Evolutionary conservation across 1,284 basidiomycete species (phyloP), one percentile per base, ranked within the genome.

Genomic region (Dichomitus squalens): DNA sequence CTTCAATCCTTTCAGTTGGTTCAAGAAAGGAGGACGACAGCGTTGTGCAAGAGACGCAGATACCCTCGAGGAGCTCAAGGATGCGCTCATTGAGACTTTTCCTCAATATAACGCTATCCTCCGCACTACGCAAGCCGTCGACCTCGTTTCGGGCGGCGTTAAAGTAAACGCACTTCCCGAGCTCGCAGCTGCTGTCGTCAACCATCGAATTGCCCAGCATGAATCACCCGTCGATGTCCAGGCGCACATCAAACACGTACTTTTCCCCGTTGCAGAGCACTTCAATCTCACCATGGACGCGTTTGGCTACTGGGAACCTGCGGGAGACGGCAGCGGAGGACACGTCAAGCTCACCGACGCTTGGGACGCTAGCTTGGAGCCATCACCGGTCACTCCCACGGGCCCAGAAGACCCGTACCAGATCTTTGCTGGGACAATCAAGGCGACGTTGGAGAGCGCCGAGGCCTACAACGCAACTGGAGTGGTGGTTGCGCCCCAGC

Each of bases 121-220:
- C 14, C 76, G 79, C 31, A 92, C 88, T 2, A 89, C 88, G 0
- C 87, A 89, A 66, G 89, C 90, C 1, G 78, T 86, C 36, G 87
- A 89, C 65, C 69, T 90, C 7, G 79, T 90, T 38, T 67, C 75
- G 7, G 88, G 88, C 2, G 88, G 89, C 16, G 83, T 88, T 39
- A 90, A 91, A 72, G 75, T 78, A 49, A 71, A 71, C 52, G 70
- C 83, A 4, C 75, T 86, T 4, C 84, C 84, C 0, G 85, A 86
- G 68, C 72, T 73, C 20, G 80, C 76, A 0, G 74, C 69, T 50
- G 81, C 82, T 1, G 71, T 82, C 3, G 70, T 87, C 53, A 86
- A 88, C 64, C 81, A 80, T 60, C 75, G 79, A 16, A 77, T 81
- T 53, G 78, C 78, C 20, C 75, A 77, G 36, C 70, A 77, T 43